phyloP scores from a whole-genome alignment of 2,329 filamentous ascomycete species.

The Fusarium sp. region DNA sequence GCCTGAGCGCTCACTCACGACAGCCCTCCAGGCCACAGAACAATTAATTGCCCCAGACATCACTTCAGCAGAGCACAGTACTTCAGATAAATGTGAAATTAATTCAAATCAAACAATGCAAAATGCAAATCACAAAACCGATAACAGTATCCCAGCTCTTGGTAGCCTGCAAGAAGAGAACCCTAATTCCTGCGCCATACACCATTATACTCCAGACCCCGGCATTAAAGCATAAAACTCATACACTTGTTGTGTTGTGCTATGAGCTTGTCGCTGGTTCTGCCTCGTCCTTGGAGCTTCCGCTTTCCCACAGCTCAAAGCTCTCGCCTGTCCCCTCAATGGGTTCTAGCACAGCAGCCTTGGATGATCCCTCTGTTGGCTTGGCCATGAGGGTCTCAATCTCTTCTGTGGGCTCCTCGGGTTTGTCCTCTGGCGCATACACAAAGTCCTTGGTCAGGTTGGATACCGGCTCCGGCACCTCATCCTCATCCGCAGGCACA shows the following conservation, averaged over 20 bases:
- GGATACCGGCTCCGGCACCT: constrained; percentile 41
- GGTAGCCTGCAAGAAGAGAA: constrained; percentile 43
- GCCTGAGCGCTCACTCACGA: neutral
- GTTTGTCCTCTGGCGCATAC: constrained; percentile 33
- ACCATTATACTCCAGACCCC: constrained; percentile 17
- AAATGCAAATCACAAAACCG: constrained; percentile 21
- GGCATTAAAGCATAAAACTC: constrained; percentile 6
- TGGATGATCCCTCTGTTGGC: constrained; percentile 51
- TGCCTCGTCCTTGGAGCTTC: constrained; percentile 70
- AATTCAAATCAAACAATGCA: constrained; percentile 6
- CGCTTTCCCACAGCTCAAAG: constrained; percentile 79
- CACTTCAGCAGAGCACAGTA: neutral
- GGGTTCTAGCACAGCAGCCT: constrained; percentile 63
- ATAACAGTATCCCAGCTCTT: constrained; percentile 46
- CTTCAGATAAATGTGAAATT: neutral
- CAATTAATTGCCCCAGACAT: neutral
- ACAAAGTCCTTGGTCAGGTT: constrained; percentile 25
- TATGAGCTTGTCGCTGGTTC: constrained; percentile 48
- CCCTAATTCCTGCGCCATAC: constrained; percentile 17
- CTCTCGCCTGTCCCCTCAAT: constrained; percentile 69
- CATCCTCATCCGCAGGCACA: constrained; percentile 70
- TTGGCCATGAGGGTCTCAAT: constrained; percentile 54
- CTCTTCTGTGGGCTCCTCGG: constrained; percentile 40
- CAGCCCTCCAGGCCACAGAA: neutral
- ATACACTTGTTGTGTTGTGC: constrained; percentile 19